phyloP scores from a whole-genome alignment of 2,329 filamentous ascomycete genomes.

The Cladosporium colombiae region DNA sequence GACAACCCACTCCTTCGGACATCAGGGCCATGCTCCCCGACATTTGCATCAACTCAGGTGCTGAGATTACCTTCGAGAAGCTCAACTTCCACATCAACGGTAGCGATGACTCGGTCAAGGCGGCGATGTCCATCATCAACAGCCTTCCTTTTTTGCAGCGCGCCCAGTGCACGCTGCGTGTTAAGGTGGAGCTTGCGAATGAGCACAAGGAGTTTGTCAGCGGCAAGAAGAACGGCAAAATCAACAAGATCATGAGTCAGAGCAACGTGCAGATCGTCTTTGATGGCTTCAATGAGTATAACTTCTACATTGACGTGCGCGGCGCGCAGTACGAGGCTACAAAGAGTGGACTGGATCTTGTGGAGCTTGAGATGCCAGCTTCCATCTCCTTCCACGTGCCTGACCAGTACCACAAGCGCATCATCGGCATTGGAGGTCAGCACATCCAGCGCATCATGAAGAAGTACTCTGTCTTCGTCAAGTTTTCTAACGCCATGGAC shows the following conservation, averaged over 20 bases:
- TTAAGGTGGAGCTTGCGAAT: constrained; percentile 98
- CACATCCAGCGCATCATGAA: constrained; percentile 99
- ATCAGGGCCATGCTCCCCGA: constrained; percentile 89
- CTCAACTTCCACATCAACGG: constrained; percentile 91
- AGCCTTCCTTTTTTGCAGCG: constrained; percentile 87
- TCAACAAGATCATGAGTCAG: constrained; percentile 99
- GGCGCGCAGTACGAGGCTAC: constrained; percentile 90
- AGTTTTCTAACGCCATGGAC: constrained; percentile 99
- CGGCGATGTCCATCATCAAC: constrained; percentile 89
- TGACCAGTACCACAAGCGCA: constrained; percentile 98
- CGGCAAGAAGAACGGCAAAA: constrained; percentile 99
- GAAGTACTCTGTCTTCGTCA: constrained; percentile 99
- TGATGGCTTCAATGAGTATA: constrained; percentile 98
- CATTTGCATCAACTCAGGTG: constrained; percentile 94
- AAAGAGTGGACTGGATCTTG: constrained; percentile 86
- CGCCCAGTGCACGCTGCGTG: constrained; percentile 86
- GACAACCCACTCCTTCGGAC: constrained; percentile 64
- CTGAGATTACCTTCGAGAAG: constrained; percentile 92
- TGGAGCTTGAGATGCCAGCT: constrained; percentile 98
- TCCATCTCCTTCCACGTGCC: constrained; percentile 99
- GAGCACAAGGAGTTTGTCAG: constrained; percentile 99
- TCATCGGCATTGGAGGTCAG: constrained; percentile 96
- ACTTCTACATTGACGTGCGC: constrained; percentile 98
- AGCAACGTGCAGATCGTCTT: constrained; percentile 99
- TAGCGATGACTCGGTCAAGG: constrained; percentile 94